Evolutionary conservation across 345 rosid genomes (phyloP).

Genomic region (Kernera saxatilis): DNA sequence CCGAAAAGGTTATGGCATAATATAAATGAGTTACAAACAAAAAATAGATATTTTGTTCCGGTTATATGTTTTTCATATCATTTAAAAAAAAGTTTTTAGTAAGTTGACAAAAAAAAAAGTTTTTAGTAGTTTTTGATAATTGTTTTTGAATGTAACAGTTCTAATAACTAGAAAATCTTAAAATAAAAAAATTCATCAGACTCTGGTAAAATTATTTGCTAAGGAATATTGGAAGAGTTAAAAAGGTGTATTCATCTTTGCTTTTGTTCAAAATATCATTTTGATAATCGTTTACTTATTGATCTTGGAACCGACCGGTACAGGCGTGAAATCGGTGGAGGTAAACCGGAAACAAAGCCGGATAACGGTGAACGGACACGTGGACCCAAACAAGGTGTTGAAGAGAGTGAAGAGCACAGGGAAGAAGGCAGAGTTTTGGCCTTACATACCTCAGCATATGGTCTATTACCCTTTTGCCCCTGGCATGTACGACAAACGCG

Average conservation of each 20-base stretch:
- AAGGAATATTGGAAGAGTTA: background rate
- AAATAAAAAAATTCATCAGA: too few species aligned
- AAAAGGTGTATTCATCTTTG: background rate
- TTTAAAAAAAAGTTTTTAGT: too few species aligned
- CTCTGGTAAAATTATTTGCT: too few species aligned
- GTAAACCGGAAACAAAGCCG: slow-evolving; percentile 45
- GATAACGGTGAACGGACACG: slow-evolving; percentile 45
- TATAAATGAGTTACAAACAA: too few species aligned
- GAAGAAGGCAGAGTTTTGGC: slow-evolving; percentile 55
- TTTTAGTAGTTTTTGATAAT: too few species aligned
- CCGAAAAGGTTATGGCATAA: background rate
- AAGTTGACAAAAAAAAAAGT: too few species aligned
- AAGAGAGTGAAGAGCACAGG: slow-evolving; percentile 43
- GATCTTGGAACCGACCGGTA: background rate
- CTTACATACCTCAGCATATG: slow-evolving; percentile 46
- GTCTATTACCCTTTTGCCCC: slow-evolving; percentile 50
- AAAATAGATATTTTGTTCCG: too few species aligned
- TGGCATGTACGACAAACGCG: slow-evolving; percentile 50
- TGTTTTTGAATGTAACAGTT: too few species aligned
- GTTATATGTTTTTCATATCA: too few species aligned
- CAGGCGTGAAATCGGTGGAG: slow-evolving; percentile 45
- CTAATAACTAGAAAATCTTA: too few species aligned
- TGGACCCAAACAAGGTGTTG: slow-evolving; percentile 50
- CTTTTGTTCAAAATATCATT: background rate
- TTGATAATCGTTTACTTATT: background rate